Base-by-base conservation (phyloP, 176 grass and related monocot species). In the Cenchrus americanus region DNA sequence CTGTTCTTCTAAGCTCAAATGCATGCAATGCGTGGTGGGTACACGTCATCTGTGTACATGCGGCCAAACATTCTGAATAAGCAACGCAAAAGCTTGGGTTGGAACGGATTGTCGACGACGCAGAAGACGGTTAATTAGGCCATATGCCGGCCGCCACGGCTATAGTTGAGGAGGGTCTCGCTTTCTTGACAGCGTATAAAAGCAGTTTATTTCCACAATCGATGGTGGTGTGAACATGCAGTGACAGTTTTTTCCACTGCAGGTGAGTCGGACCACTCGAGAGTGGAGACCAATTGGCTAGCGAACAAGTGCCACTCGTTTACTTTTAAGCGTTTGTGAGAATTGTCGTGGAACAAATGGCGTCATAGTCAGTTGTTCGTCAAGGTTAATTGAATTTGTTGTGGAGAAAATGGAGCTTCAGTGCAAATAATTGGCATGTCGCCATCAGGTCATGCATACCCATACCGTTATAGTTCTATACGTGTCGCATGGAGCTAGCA, bases 401-500 rank as follows among this genome's bases (percentile, higher is more conserved):
- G 21, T n/a, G 11, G 19, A 46, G 50, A 49, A 14, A 19, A 5
- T 71, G 68, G 3, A 5, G 8, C 2, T 62, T n/a, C 47, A 63
- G 11, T 19, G 18, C 24, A 15, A 50, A 70, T 82, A 54, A 82
- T 17, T 82, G 22, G n/a, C 17, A 2, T 70, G 64, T 77, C 73
- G 5, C 44, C 0, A 14, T 83, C 62, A 30, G 43, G 13, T 19
- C n/a, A 30, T n/a, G 52, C 17, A 6, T 21, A 3, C 48, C 26
- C 17, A 3, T 11, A 6, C 48, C 14, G 3, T 54, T 72, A 49
- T 5, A 5, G 11, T 53, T 54, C 64, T 73, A 8, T 62, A 68
- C 10, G 79, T 51, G 78, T 67, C 78, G 27, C 65, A 18, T 51
- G 63, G 85, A 87, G 49, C 66, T 44, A 12, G 18, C 66, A n/a